These are phyloP conservation scores for Fusarium sp. DNA, from an alignment of 2,329 filamentous ascomycete species.

Conservation along the genomic window DNA sequence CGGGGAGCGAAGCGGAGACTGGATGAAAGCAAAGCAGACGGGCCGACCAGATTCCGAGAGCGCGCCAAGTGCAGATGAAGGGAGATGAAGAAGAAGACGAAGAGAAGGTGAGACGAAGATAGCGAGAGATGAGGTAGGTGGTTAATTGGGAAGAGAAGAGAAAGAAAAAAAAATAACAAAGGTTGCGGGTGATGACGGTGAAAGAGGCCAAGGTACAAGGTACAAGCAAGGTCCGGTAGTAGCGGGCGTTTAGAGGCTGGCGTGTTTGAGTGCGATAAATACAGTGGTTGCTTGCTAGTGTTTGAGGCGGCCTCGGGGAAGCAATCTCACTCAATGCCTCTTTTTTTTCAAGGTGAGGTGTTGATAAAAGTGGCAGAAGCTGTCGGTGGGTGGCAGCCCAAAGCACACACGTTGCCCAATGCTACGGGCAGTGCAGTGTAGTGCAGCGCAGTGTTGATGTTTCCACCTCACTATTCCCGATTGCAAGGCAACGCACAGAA, in stretches of 20 bases:
- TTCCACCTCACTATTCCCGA: conserved; percentile 41
- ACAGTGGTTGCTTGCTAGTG: conserved; percentile 23
- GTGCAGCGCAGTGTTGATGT: conserved; percentile 7
- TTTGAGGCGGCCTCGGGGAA: conserved; percentile 25
- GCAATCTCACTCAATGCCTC: conserved; percentile 12
- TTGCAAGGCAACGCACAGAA: conserved; percentile 24
- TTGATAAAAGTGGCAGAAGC: conserved; percentile 8
- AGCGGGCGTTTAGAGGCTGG: conserved; percentile 1
- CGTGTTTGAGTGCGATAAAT: conserved; percentile 2
- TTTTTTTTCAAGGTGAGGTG: not conserved
- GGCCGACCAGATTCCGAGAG: conserved; percentile 41
- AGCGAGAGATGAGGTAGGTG: conserved; percentile 1
- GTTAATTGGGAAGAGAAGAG: conserved; percentile 9
- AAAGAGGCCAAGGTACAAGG: conserved; percentile 5
- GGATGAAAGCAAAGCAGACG: conserved; percentile 42
- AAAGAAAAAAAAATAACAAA: conserved; percentile 17
- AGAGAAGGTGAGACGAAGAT: not conserved
- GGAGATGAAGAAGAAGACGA: conserved; percentile 7
- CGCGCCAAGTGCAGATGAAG: conserved; percentile 33
- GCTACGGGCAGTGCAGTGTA: not conserved
- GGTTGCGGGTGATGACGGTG: conserved; percentile 30
- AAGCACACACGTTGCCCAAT: conserved; percentile 14
- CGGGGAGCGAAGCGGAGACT: conserved; percentile 40
- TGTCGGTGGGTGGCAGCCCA: conserved; percentile 26
- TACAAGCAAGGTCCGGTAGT: not conserved